Evolutionary conservation across 805 yeast genomes (phyloP).

Genomic region (Kluyveromyces starmeri): DNA sequence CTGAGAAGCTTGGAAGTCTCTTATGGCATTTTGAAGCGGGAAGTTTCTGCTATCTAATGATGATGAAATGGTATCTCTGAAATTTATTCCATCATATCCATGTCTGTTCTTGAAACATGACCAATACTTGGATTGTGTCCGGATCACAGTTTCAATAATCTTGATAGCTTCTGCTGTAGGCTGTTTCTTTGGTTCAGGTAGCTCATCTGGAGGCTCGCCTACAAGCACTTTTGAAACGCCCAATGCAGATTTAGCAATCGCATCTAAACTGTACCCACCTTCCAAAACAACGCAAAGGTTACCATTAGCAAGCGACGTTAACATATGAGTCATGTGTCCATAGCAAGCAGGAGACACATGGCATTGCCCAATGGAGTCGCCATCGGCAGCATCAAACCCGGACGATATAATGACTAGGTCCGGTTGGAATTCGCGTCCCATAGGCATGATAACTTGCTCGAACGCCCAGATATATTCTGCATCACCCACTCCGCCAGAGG

Average conservation of each 20-base stretch:
- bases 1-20: slow-evolving; percentile 57
- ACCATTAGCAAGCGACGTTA: slow-evolving; percentile 82
- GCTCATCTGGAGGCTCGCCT: slow-evolving; percentile 90
- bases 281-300: slow-evolving; percentile 83
- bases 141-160: slow-evolving; percentile 71
- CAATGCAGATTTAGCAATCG: slow-evolving; percentile 83
- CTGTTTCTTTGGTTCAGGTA: slow-evolving; percentile 39
- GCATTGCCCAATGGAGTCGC: slow-evolving; percentile 94
- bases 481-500: slow-evolving; percentile 82
- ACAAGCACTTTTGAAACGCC: slow-evolving; percentile 85
- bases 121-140: slow-evolving; percentile 82
- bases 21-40: slow-evolving; percentile 61
- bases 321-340: slow-evolving; percentile 90
- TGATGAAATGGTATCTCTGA: slow-evolving; percentile 28
- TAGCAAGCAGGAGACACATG: slow-evolving; percentile 93
- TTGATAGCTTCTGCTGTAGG: slow-evolving; percentile 74
- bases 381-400: slow-evolving; percentile 98
- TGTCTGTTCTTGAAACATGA: slow-evolving; percentile 57
- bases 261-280: slow-evolving; percentile 92
- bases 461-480: slow-evolving; percentile 94
- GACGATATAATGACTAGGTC: slow-evolving; percentile 88
- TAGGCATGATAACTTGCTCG: slow-evolving; percentile 75
- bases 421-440: slow-evolving; percentile 81
- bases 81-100: slow-evolving; percentile 40
- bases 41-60: slow-evolving; percentile 33